These are phyloP conservation scores for Taphrina flavorubra DNA, from an alignment of 1,139 yeast genomes.

Conservation along the genomic window DNA sequence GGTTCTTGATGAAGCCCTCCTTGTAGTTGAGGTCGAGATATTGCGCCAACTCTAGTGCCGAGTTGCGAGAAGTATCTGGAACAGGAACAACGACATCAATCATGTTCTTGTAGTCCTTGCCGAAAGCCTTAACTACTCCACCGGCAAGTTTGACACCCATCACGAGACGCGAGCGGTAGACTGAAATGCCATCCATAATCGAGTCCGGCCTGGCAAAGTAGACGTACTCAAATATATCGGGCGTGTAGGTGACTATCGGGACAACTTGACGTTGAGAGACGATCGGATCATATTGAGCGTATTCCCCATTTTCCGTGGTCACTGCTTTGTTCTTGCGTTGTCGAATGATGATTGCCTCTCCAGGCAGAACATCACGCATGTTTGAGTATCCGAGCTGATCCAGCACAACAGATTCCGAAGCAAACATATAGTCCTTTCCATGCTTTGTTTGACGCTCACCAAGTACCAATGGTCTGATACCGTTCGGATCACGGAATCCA, in stretches of 20 bases:
- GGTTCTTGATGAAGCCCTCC: conserved; percentile 95
- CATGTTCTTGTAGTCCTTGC: conserved; percentile 57
- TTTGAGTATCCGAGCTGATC: conserved; percentile 88
- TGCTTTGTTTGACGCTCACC: conserved; percentile 73
- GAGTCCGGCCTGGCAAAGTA: conserved; percentile 98
- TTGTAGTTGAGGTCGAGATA: conserved; percentile 80
- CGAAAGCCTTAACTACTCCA: conserved; percentile 64
- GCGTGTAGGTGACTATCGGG: conserved; percentile 78
- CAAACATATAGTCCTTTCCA: conserved; percentile 94
- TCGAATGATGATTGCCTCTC: conserved; percentile 93
- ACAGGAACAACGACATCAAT: conserved; percentile 97
- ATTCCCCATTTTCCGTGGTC: conserved; percentile 37
- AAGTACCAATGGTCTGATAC: conserved; percentile 85
- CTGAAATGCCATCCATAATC: conserved; percentile 92
- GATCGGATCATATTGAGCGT: conserved; percentile 35
- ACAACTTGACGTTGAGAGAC: conserved; percentile 68
- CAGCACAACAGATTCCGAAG: conserved; percentile 92
- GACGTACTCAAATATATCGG: conserved; percentile 96
- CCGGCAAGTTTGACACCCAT: conserved; percentile 92
- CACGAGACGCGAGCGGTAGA: conserved; percentile 85
- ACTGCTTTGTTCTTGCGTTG: conserved; percentile 38
- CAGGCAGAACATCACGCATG: conserved; percentile 85
- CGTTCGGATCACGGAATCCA: conserved; percentile 97
- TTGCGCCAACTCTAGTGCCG: conserved; percentile 92
- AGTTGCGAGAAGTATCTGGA: conserved; percentile 94